Base-by-base conservation (phyloP, 345 rosid species). In the Euphorbia peplus region DNA sequence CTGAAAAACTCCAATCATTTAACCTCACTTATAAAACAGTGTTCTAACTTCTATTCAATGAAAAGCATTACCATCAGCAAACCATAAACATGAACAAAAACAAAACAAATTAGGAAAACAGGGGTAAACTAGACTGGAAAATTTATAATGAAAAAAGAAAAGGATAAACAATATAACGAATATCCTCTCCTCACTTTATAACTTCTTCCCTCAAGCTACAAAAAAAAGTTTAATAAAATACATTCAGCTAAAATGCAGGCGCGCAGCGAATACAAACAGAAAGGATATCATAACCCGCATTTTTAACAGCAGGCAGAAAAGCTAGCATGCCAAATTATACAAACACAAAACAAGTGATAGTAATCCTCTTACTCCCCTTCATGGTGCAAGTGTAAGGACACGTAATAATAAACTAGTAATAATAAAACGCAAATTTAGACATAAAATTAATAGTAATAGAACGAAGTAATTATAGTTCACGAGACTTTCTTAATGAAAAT, bases 31-130 rank as follows among this genome's bases (percentile, higher is more conserved):
- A 66, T 26, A 56, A 56, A 32, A 67, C 28, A 46, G 11, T 41
- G 46, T 24, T 19, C 18, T 7, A 4, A 22, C 51, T 24, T 19
- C 18, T 7, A 4, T 41, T 58, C 56, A 55, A 51, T 14, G 37
- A 70, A 70, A 21, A 55, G 48, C 41, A 42, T 19, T 28, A 71
- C 13, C 56, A 53, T 54, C 32, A 70, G 53, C 53, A 16, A 62
- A 41, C 26, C 61, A 52, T 14, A 8, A 32, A 42, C 22, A 44
- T 39, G 28, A 18, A 18, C 6, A 3, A 59, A 3, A 59, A 16
- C 51, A 63, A 13, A 32, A 22, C n/a, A 19, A 37, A 52, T 16
- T 61, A 25, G 64, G 21, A 35, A 18, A 32, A 16, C 54, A 44
- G 46, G 24, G 11, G 37, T 19, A 37, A 41, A 11, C 3, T 47